These are phyloP conservation scores for Trebouxia sp. DNA, from an alignment of 139 green algal genomes.

Conservation along the genomic window DNA sequence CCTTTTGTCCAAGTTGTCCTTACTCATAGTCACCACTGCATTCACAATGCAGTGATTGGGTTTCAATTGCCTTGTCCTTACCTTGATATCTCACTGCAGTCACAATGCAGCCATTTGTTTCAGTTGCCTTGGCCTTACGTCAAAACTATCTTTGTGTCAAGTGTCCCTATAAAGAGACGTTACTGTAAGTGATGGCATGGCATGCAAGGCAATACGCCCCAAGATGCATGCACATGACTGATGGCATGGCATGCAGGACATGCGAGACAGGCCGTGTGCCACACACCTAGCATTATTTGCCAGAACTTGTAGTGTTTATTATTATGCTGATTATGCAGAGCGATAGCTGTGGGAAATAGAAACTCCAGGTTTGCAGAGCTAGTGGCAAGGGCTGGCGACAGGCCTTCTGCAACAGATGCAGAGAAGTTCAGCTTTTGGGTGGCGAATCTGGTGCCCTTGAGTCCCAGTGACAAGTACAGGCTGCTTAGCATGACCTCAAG, in stretches of 20 bases:
- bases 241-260: too few species aligned
- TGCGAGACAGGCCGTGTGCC: too few species aligned
- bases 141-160: conserved; percentile 9
- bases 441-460: neutral
- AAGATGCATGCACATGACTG: too few species aligned
- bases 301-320: neutral
- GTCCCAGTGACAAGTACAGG: neutral
- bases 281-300: too few species aligned
- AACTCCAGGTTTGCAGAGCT: conserved; percentile 38
- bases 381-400: conserved; percentile 40
- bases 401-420: conserved; percentile 32
- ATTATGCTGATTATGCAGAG: conserved; percentile 22
- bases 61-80: too few species aligned
- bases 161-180: too few species aligned
- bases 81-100: too few species aligned
- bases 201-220: too few species aligned
- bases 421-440: conserved; percentile 65
- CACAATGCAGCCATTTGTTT: neutral
- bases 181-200: too few species aligned
- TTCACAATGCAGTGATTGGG: too few species aligned
- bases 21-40: too few species aligned
- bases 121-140: neutral
- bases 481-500: conserved; percentile 24
- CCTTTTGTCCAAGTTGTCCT: too few species aligned
- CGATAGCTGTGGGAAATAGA: neutral